Evolutionary conservation across 169 alveolate genomes (phyloP).

Genomic region (Plasmodium chabaudi): DNA sequence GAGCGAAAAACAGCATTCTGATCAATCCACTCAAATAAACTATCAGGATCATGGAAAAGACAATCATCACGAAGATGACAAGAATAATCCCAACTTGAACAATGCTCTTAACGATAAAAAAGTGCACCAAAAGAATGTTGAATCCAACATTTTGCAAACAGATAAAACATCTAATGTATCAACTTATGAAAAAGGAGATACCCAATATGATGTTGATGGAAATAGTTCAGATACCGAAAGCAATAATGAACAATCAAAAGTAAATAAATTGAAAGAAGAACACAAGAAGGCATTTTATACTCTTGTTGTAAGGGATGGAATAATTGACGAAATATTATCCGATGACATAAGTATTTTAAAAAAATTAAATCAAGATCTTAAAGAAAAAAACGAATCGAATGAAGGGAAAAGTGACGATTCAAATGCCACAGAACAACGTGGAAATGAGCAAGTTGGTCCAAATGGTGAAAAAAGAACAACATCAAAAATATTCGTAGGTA

Average conservation of each 20-base stretch:
- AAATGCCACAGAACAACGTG: not conserved
- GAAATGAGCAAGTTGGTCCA: not conserved
- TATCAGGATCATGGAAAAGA: not conserved
- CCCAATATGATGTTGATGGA: not conserved
- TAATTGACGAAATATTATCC: conserved; percentile 54
- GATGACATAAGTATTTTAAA: conserved; percentile 61
- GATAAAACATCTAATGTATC: not conserved
- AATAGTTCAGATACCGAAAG: not conserved
- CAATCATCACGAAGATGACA: not conserved
- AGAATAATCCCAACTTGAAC: not conserved
- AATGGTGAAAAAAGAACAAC: conserved; percentile 24
- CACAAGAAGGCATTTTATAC: conserved; percentile 46
- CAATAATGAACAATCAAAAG: conserved; percentile 1
- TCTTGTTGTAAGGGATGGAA: conserved; percentile 65
- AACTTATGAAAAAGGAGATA: not conserved
- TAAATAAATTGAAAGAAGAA: conserved; percentile 12
- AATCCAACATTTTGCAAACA: not conserved
- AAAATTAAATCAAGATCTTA: conserved; percentile 23
- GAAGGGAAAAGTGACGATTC: not conserved
- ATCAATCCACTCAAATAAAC: not conserved
- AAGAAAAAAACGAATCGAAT: conserved; percentile 8
- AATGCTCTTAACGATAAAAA: not conserved
- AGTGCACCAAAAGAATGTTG: not conserved
- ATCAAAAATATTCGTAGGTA: conserved; percentile 77
- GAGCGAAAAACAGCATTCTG: not conserved